Conservation (phyloP, 2,329 filamentous ascomycete species). For the Simplicillium sp. region DNA sequence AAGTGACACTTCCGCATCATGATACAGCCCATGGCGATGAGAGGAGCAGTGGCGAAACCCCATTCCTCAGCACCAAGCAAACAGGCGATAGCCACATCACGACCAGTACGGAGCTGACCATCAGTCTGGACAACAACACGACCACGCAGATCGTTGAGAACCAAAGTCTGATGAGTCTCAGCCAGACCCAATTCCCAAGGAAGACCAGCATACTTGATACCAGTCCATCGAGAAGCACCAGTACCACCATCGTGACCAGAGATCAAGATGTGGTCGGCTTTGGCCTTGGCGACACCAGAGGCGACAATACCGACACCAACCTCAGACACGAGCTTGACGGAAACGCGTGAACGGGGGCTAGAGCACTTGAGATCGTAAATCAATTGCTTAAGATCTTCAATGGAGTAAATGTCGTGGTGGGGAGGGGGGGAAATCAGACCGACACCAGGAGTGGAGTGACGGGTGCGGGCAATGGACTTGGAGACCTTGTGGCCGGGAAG, state of each 20-base stretch:
- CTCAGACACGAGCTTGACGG: slow-evolving; percentile 95
- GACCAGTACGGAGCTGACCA: slow-evolving; percentile 83
- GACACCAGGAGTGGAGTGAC: slow-evolving; percentile 92
- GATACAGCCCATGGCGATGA: slow-evolving; percentile 95
- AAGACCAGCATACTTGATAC: slow-evolving; percentile 96
- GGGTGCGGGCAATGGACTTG: slow-evolving; percentile 83
- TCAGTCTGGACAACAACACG: slow-evolving; percentile 95
- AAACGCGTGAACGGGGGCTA: slow-evolving; percentile 83
- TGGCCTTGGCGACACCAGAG: slow-evolving; percentile 94
- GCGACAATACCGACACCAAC: slow-evolving; percentile 96
- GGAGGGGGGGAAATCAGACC: slow-evolving; percentile 93
- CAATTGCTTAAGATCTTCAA: slow-evolving; percentile 94
- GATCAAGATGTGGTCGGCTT: slow-evolving; percentile 93
- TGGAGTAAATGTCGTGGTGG: slow-evolving; percentile 97
- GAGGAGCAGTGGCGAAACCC: slow-evolving; percentile 88
- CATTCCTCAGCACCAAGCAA: slow-evolving; percentile 96
- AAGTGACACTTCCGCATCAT: slow-evolving; percentile 76
- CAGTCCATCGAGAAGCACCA: slow-evolving; percentile 93
- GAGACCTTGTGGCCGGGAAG: slow-evolving; percentile 95
- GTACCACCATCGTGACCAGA: slow-evolving; percentile 96
- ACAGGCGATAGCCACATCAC: slow-evolving; percentile 91
- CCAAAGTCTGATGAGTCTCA: slow-evolving; percentile 92
- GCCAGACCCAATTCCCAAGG: slow-evolving; percentile 96
- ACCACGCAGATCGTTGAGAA: slow-evolving; percentile 89
- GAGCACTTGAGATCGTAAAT: slow-evolving; percentile 98